These are phyloP conservation scores for Scheffersomyces illinoinensis DNA, from an alignment of 1,139 yeast species.

Conservation along the genomic window DNA sequence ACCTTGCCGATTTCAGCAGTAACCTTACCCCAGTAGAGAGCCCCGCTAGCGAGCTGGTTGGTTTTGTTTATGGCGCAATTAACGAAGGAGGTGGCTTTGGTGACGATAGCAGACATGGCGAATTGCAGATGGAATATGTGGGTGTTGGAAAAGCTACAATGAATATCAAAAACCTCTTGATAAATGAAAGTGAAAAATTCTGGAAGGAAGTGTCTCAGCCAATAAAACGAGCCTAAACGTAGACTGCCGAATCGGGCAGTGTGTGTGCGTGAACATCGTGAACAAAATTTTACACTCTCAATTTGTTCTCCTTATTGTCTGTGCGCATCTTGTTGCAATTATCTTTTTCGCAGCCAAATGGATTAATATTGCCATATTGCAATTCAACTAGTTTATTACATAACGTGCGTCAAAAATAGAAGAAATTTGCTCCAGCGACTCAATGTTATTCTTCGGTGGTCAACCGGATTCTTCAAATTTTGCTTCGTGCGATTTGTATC, in stretches of 20 bases:
- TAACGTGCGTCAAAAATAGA: no score
- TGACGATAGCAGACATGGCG: constrained; percentile 49
- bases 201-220: constrained; percentile 9
- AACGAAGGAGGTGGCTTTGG: constrained; percentile 48
- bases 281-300: neutral
- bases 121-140: neutral
- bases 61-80: constrained; percentile 39
- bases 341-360: no score
- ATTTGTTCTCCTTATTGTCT: no score
- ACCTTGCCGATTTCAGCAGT: constrained; percentile 85
- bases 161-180: neutral
- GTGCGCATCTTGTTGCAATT: no score
- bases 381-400: no score
- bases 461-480: no score
- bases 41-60: constrained; percentile 44
- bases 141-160: neutral
- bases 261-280: neutral
- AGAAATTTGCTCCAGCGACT: no score
- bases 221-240: constrained; percentile 11
- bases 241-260: constrained; percentile 25
- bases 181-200: constrained; percentile 1
- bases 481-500: no score
- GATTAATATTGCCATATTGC: no score
- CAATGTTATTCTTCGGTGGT: no score
- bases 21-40: constrained; percentile 89